These are phyloP conservation scores for Metschnikowia continentalis DNA, from an alignment of 805 yeast genomes.

Conservation along the genomic window DNA sequence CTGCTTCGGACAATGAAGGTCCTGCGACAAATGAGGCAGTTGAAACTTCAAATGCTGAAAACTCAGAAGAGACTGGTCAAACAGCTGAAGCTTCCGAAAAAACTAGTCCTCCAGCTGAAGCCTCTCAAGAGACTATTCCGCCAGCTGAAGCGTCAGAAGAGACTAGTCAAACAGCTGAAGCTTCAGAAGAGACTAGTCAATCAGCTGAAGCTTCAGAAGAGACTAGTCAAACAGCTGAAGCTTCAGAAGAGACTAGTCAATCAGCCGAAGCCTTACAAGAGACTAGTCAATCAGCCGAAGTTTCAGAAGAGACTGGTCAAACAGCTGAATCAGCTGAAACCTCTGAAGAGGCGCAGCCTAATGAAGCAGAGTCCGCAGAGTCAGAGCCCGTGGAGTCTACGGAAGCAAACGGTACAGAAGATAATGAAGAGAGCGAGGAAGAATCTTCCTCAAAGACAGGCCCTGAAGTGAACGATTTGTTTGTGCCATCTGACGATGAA, in stretches of 20 bases:
- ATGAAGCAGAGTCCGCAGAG: background rate
- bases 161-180: background rate
- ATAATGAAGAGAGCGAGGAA: background rate
- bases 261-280: background rate
- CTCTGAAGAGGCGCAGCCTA: background rate
- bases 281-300: background rate
- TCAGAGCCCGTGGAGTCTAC: background rate
- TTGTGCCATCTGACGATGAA: slow-evolving; percentile 14
- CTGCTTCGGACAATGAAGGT: background rate
- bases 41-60: background rate
- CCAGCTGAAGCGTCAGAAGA: background rate
- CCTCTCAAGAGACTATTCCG: background rate
- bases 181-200: background rate
- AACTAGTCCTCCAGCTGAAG: background rate
- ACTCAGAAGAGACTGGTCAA: background rate
- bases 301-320: background rate
- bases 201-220: background rate
- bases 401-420: background rate
- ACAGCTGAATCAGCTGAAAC: background rate
- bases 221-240: background rate
- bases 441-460: background rate
- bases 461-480: slow-evolving; percentile 9
- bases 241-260: background rate
- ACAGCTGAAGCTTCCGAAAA: background rate
- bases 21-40: background rate